Evolutionary conservation across 176 grass and related monocot genomes (phyloP), one percentile per base, ranked within the genome.

Genomic region (Musa schizocarpa): DNA sequence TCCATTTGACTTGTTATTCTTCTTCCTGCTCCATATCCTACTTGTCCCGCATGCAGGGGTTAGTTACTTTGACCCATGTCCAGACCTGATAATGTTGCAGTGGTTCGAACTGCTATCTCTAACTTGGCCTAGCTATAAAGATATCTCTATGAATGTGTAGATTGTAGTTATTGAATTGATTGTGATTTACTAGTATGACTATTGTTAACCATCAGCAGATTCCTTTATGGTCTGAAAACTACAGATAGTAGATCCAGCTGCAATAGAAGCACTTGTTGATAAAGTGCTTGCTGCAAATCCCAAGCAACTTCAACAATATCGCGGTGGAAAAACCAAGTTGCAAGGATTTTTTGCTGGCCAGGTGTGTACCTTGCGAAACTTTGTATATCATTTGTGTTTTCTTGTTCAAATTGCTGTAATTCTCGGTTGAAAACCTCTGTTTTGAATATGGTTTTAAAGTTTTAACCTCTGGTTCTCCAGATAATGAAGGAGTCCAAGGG

Each of bases 401-500:
- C 24, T 54, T 24, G 17, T 24, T 50, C 13, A 61, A 79, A 19
- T 13, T 69, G 21, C 23, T 17, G 4, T 69, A 57, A 53, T 22
- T 27, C 73, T 11, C 6, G 9, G 19, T 52, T 21, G n/a, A 29
- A 72, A 52, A 11, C 62, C n/a, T 50, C 2, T 20, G 26, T 16
- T 24, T 75, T 50, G 2, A 27, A 52, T 48, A 57, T 50, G 52
- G 4, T 53, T 56, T 23, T 63, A 29, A 12, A 51, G 43, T 56
- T 55, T 48, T 54, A 20, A 17, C 12, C 58, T 75, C 65, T 78
- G 74, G 25, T 73, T 87, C 48, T 86, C 53, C 74, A 98, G 94
- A 90, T 91, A 74, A 98, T 98, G 94, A 98, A 98, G 79, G 88
- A 84, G 80, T 98, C 94, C 0, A 98, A 93, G 86, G 90, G 94